Conservation (phyloP, 2,329 filamentous ascomycete species). For the Chaetomium olivaceum region DNA sequence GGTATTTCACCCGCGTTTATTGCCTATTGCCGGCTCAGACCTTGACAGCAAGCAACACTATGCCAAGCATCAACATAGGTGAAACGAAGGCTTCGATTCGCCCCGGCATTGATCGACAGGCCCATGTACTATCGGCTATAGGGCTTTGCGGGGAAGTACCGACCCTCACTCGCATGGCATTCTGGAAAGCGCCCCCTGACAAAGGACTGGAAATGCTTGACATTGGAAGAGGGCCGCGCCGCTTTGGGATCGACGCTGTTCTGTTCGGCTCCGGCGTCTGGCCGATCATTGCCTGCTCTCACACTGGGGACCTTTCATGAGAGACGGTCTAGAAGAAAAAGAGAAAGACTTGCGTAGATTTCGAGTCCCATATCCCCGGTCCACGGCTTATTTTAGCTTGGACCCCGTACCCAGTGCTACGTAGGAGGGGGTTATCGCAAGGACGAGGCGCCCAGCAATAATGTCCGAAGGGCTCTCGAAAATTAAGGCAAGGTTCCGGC, state of each 20-base stretch:
- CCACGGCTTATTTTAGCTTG: neutral
- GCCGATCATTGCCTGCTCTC: neutral
- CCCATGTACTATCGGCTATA: constrained; percentile 17
- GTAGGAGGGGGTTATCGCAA: neutral
- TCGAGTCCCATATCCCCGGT: constrained; percentile 1
- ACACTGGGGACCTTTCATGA: neutral
- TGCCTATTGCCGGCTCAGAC: constrained; percentile 15
- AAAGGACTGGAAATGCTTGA: neutral
- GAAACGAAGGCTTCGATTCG: constrained; percentile 19
- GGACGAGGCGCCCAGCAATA: neutral
- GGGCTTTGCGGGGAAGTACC: constrained; percentile 14
- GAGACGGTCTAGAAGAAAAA: neutral
- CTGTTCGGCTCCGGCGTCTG: neutral
- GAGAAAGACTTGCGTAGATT: neutral
- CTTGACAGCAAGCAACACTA: constrained; percentile 8
- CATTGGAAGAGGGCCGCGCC: neutral
- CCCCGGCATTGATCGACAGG: constrained; percentile 5
- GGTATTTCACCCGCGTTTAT: constrained; percentile 22
- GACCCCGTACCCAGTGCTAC: constrained; percentile 1
- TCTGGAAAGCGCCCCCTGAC: neutral
- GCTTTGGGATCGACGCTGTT: neutral
- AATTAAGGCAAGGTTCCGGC: neutral
- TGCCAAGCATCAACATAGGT: constrained; percentile 22
- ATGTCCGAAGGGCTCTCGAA: constrained; percentile 1
- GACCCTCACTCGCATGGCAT: neutral